Base-by-base conservation (phyloP, 177 flowering plant genomes). In the Vitis hybrid region DNA sequence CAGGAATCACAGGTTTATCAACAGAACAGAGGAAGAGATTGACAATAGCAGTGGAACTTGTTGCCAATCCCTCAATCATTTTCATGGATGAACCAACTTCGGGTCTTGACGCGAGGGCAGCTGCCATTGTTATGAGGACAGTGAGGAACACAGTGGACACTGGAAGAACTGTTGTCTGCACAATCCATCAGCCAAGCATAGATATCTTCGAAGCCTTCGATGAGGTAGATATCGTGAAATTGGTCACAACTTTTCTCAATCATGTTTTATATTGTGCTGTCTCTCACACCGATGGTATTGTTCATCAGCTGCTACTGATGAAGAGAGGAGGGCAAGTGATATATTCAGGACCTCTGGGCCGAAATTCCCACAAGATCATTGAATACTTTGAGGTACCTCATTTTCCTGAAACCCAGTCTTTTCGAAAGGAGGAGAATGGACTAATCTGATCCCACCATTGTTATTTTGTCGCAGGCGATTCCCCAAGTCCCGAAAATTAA, bases 31-130 rank as follows among this genome's bases (percentile, higher is more conserved):
- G 97, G 69, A 92, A 92, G 81, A 81, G 97, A 66, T 68, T 92
- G 75, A 92, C 97, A 56, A 90, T 90, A 60, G 95, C 95, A 10
- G 97, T 92, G 53, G 97, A 92, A 75, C 90, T 92, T 53, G 95
- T 92, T 71, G 89, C 97, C 19, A 92, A 88, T 80, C 97, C 97
- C 21, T 90, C 97, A 6, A 90, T 92, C 66, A 87, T 91, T 50
- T 91, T 91, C 79, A 91, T 91, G 97, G 97, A 91, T 77, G 97
- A 91, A 73, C 94, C 94, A 15, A 91, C 94, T 12, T 86, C 97
- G 1, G 97, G 97, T 4, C 91, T 91, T 65, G 97, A 91, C 82
- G 94, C 93, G n/a, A 83, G 93, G 62, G 94, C 94, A 18, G 94
- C 97, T 51, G 89, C 97, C 57, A 88, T 91, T 77, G 97, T 91